These are phyloP conservation scores for Solanum hybrid DNA, from an alignment of 305 asterid species.

Conservation along the genomic window DNA sequence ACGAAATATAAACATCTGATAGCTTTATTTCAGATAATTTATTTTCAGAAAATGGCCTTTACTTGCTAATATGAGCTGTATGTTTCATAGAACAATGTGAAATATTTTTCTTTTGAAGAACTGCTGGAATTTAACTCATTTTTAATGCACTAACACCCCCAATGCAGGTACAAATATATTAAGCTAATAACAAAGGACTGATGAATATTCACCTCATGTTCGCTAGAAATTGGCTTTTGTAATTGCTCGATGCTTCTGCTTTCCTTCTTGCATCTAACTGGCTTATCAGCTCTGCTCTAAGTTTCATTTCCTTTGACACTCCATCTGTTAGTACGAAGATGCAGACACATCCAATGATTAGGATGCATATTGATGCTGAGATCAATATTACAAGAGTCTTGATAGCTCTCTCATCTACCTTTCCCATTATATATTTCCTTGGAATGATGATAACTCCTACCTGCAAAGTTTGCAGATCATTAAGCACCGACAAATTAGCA, in stretches of 20 bases:
- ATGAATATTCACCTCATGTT: constrained; percentile 68
- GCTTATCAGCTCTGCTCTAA: constrained; percentile 69
- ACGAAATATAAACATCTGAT: background rate
- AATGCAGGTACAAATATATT: background rate
- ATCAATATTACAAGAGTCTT: constrained; percentile 61
- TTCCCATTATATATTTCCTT: constrained; percentile 85
- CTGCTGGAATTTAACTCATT: background rate
- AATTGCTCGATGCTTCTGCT: constrained; percentile 91
- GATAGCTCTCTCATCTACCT: constrained; percentile 71
- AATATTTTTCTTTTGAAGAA: background rate
- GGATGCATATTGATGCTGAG: constrained; percentile 75
- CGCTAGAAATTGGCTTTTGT: constrained; percentile 88
- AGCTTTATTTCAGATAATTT: background rate
- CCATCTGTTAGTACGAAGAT: constrained; percentile 80
- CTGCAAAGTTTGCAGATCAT: constrained; percentile 26
- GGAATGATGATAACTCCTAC: constrained; percentile 86
- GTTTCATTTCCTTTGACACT: constrained; percentile 87
- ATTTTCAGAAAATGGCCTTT: background rate
- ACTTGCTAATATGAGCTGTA: background rate
- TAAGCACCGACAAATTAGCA: background rate
- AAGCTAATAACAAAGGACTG: background rate
- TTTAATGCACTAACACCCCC: background rate
- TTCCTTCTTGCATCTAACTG: constrained; percentile 85
- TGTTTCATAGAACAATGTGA: background rate
- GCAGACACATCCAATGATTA: constrained; percentile 73